Percentiles rank a stretch among this genome's conserved stretches.
phyloP scores from a whole-genome alignment of 2,329 filamentous ascomycete species.

The Nothopassalora personata region DNA sequence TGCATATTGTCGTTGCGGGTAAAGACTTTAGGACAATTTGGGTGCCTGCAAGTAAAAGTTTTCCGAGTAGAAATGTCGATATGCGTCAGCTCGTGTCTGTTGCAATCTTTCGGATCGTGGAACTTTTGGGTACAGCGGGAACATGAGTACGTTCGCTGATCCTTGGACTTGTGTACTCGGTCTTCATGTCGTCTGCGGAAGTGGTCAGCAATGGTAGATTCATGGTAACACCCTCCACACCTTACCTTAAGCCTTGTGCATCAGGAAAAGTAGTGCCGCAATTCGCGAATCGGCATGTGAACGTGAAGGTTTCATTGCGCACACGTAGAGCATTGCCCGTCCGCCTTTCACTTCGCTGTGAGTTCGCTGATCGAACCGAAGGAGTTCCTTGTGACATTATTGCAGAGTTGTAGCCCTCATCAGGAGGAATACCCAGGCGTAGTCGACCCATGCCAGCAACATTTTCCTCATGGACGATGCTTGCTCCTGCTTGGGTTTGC shows the following conservation, averaged over 20 bases:
- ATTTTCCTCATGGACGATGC: neutral
- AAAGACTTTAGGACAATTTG: slow-evolving; percentile 2
- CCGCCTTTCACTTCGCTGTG: neutral
- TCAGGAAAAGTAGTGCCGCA: neutral
- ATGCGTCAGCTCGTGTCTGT: slow-evolving; percentile 5
- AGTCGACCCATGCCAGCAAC: neutral
- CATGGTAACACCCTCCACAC: neutral
- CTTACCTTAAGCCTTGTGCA: neutral
- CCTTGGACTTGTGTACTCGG: neutral
- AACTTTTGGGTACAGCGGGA: neutral
- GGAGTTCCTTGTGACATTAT: neutral
- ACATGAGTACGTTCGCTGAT: neutral
- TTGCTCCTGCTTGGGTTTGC: neutral
- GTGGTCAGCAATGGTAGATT: neutral
- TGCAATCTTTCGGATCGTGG: slow-evolving; percentile 10
- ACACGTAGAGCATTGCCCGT: neutral
- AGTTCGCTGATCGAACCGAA: neutral
- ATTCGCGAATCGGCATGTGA: neutral
- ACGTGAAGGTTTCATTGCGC: neutral
- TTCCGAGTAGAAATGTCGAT: neutral
- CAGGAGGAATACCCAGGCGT: neutral
- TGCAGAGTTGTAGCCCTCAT: neutral
- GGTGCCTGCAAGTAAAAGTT: neutral
- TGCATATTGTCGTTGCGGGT: slow-evolving; percentile 5
- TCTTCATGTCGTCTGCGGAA: neutral